Evolutionary conservation across 441 rosid genomes (phyloP).

Genomic region (Eutrema salsugineum): DNA sequence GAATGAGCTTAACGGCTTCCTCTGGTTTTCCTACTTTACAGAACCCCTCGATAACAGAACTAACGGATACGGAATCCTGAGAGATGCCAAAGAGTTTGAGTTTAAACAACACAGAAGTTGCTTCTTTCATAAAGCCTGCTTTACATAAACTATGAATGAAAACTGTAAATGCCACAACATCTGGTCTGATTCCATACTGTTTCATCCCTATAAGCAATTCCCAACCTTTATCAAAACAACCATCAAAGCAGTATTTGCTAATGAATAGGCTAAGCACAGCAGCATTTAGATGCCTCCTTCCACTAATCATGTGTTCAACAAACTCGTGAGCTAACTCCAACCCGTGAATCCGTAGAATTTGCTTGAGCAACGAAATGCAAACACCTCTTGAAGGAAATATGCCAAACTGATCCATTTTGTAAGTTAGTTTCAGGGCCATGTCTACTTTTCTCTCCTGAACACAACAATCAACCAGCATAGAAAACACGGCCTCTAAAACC

Average conservation of each 20-base stretch:
- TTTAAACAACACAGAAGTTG: slow-evolving; percentile 38
- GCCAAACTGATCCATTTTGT: slow-evolving; percentile 30
- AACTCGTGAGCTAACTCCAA: slow-evolving; percentile 37
- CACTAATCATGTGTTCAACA: slow-evolving; percentile 36
- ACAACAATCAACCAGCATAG: slow-evolving; percentile 40
- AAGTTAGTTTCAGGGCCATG: slow-evolving; percentile 29
- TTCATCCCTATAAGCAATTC: slow-evolving; percentile 39
- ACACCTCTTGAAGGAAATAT: slow-evolving; percentile 40
- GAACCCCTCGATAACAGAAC: slow-evolving; percentile 42
- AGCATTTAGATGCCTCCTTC: slow-evolving; percentile 33
- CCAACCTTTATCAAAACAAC: slow-evolving; percentile 37
- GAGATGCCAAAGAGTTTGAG: slow-evolving; percentile 36
- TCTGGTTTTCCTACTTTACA: slow-evolving; percentile 39
- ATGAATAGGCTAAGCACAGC: slow-evolving; percentile 38
- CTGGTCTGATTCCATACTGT: slow-evolving; percentile 36
- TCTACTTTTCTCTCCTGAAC: slow-evolving; percentile 30
- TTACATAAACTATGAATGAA: slow-evolving; percentile 38
- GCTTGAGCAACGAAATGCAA: slow-evolving; percentile 35
- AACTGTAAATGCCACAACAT: slow-evolving; percentile 41
- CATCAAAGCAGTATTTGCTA: slow-evolving; percentile 30
- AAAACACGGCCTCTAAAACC: slow-evolving; percentile 31
- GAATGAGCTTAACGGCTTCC: slow-evolving; percentile 39
- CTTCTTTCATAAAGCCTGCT: slow-evolving; percentile 35
- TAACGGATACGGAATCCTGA: slow-evolving; percentile 41
- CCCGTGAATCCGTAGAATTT: slow-evolving; percentile 20